Percentiles rank a stretch among this genome's conserved stretches.
These are phyloP conservation scores for Azolla pinnata DNA, from an alignment of 75 land plant species.

Conservation along the genomic window DNA sequence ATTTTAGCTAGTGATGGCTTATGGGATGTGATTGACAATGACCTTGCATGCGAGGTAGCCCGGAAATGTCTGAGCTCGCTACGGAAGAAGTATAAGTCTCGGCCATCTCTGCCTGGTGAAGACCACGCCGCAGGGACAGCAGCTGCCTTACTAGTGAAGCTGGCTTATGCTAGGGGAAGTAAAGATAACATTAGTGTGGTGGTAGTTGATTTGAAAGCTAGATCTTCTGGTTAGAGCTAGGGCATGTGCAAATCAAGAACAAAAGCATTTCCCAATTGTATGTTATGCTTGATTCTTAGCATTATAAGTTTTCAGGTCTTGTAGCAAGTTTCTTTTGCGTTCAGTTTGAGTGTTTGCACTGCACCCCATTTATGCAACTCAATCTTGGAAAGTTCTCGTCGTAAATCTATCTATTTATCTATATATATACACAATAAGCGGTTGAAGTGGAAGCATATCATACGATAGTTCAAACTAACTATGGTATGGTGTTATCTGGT, in stretches of 20 bases:
- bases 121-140: slow-evolving; percentile 33
- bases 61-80: slow-evolving; percentile 25
- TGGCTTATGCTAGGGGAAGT: slow-evolving; percentile 33
- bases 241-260: not conserved
- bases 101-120: slow-evolving; percentile 2
- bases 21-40: slow-evolving; percentile 81
- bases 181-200: slow-evolving; percentile 49
- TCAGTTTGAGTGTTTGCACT: too few relatives aligned
- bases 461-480: too few relatives aligned
- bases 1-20: slow-evolving; percentile 83
- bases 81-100: slow-evolving; percentile 1
- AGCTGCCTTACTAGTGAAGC: slow-evolving; percentile 30
- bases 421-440: too few relatives aligned
- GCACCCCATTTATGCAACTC: too few relatives aligned
- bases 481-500: too few relatives aligned
- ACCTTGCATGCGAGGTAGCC: slow-evolving; percentile 60
- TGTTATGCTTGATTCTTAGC: too few relatives aligned
- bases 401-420: too few relatives aligned
- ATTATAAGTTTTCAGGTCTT: too few relatives aligned
- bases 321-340: too few relatives aligned
- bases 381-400: too few relatives aligned
- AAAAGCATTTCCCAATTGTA: not conserved
- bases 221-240: too few relatives aligned
- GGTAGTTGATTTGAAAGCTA: slow-evolving; percentile 34
- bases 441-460: too few relatives aligned